Base-by-base conservation (phyloP, 78 protist genomes). In the Dictyostelium brefeldianum region DNA sequence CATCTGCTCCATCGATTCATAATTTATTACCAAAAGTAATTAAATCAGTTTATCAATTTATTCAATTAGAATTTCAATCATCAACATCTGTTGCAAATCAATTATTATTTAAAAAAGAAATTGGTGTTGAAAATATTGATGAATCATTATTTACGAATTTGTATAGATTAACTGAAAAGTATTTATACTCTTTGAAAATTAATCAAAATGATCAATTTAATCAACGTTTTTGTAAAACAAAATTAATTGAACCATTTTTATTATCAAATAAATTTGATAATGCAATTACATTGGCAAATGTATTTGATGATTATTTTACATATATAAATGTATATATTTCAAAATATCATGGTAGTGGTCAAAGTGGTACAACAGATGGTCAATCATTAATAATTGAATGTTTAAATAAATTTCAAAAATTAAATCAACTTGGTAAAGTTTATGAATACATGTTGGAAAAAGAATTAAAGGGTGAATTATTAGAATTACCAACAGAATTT, bases 401-500 rank as follows among this genome's bases (percentile, higher is more conserved):
- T 29, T 7, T 22, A n/a, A 43, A n/a, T 17, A 25, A 25, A 6
- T 69, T n/a, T 15, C 20, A n/a, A 31, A 71, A 12, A 22, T 14
- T 67, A 3, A 36, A 36, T 67, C 70, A 51, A 54, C 3, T 74
- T 47, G 20, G 36, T 1, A 36, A 50, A n/a, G 81, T 83, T 25
- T 75, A 59, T 47, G 46, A 56, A n/a, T 74, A 59, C 20, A 85
- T 85, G 92, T 29, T 85, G 43, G 83, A 74, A 14, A 54, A 48
- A 9, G 54, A 78, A 11, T 20, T 85, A 43, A 74, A 27, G 29
- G 22, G 46, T 14, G 92, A 85, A 71, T 17, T 85, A 1, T 41
- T 85, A 4, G 62, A 85, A 75, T 47, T 85, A 29, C 92, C 92
- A 22, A 50, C 56, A 11, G 65, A 71, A 47, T 85, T 85, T 59